Percentiles rank a stretch among this genome's conserved stretches.
These are phyloP conservation scores for Fusarium nurragi DNA, from an alignment of 2,329 filamentous ascomycete species.

Conservation along the genomic window DNA sequence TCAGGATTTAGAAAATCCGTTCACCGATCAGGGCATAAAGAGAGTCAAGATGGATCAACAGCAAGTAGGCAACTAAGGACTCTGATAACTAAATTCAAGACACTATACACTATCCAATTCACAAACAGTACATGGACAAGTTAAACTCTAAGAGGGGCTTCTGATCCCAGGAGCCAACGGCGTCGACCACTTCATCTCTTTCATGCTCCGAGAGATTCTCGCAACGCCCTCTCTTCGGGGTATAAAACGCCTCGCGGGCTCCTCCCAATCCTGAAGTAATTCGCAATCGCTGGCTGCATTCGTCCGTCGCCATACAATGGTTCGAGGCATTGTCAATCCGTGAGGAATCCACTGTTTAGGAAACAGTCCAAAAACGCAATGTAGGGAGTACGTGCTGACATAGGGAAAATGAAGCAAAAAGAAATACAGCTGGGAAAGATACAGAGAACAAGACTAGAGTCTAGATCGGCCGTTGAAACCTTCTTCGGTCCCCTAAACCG, in stretches of 20 bases:
- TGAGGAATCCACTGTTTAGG: slow-evolving; percentile 18
- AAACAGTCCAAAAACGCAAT: slow-evolving; percentile 32
- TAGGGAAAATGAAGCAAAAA: slow-evolving; percentile 29
- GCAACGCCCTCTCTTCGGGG: slow-evolving; percentile 29
- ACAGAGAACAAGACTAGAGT: slow-evolving; percentile 31
- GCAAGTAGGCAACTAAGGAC: background rate
- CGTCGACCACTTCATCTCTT: slow-evolving; percentile 21
- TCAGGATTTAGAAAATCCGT: no score
- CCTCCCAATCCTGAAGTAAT: slow-evolving; percentile 31
- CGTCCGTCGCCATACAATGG: slow-evolving; percentile 24
- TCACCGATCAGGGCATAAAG: no score
- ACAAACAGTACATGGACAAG: slow-evolving; percentile 42
- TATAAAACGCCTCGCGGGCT: slow-evolving; percentile 25
- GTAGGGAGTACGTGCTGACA: slow-evolving; percentile 38
- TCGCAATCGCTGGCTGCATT: slow-evolving; percentile 32
- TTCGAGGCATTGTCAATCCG: slow-evolving; percentile 10
- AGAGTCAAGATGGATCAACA: no score
- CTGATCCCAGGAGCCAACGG: slow-evolving; percentile 18
- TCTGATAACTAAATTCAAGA: slow-evolving; percentile 24
- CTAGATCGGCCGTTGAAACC: slow-evolving; percentile 28
- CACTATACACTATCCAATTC: slow-evolving; percentile 40
- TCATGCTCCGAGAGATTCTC: slow-evolving; percentile 28
- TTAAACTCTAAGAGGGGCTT: slow-evolving; percentile 23
- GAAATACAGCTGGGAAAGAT: slow-evolving; percentile 26
- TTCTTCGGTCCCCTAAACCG: slow-evolving; percentile 29